A percentile compares a stretch with the other conserved stretches of the same genome.
phyloP scores from a whole-genome alignment of 176 grass and related monocot genomes.

The Pontederia paniculata region DNA sequence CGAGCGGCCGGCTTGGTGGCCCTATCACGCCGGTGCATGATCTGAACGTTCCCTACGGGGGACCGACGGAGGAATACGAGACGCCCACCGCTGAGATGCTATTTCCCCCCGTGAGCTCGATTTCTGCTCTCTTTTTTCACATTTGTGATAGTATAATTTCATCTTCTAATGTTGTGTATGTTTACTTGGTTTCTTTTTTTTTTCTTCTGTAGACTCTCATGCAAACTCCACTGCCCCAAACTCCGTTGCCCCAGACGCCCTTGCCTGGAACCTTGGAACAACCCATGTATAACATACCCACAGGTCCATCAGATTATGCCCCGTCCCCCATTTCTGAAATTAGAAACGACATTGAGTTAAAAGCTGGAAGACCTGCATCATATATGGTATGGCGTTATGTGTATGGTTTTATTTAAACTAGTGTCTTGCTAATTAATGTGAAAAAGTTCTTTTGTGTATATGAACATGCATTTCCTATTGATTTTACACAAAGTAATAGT shows the following conservation, averaged over 20 bases:
- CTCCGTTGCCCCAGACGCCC: constrained; percentile 22
- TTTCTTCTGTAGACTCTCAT: neutral
- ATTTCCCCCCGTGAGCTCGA: constrained; percentile 16
- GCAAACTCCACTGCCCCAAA: constrained; percentile 22
- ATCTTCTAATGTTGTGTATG: neutral
- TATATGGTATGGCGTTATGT: constrained; percentile 17
- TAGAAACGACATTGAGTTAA: constrained; percentile 18
- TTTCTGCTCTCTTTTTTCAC: neutral
- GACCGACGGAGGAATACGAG: constrained; percentile 22
- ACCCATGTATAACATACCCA: constrained; percentile 25
- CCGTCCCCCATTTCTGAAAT: constrained; percentile 24
- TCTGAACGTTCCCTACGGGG: constrained; percentile 24
- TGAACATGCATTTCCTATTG: neutral
- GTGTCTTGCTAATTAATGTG: neutral
- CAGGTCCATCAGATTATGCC: constrained; percentile 26
- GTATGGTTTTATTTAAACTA: neutral
- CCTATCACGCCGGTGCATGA: constrained; percentile 11
- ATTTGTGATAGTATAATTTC: neutral
- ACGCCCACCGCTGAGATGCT: constrained; percentile 28
- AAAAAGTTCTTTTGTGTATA: too few species aligned
- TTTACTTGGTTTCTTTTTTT: neutral
- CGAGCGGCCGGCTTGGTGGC: constrained; percentile 22
- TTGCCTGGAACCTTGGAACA: constrained; percentile 13
- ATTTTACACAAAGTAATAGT: neutral
- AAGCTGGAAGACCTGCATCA: constrained; percentile 22